Conservation (phyloP, 225 moss, liverwort and hornwort species). For the Rhytidiadelphus loreus region DNA sequence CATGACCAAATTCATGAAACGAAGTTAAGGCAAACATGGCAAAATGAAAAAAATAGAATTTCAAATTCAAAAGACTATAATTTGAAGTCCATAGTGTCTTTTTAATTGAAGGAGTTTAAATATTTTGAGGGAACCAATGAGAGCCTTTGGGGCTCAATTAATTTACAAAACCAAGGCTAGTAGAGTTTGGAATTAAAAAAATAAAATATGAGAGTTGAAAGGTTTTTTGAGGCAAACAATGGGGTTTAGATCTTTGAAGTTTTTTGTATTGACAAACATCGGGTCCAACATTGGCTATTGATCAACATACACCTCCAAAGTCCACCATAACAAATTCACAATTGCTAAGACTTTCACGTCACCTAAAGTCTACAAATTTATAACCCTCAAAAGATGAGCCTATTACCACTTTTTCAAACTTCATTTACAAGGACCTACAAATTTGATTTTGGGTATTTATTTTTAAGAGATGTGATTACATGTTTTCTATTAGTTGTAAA, state of each 20-base stretch:
- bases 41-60: background rate
- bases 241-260: rapidly evolving
- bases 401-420: background rate
- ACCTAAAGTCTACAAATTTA: background rate
- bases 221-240: background rate
- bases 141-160: too few species aligned
- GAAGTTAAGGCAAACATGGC: rapidly evolving
- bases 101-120: background rate
- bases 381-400: rapidly evolving
- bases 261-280: background rate
- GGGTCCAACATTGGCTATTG: rapidly evolving
- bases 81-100: background rate
- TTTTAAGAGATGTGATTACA: background rate
- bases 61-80: background rate
- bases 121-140: background rate
- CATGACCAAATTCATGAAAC: background rate
- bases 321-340: rapidly evolving
- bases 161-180: rapidly evolving
- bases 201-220: background rate
- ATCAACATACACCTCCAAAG: background rate
- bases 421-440: background rate
- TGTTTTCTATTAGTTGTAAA: background rate
- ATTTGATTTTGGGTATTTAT: background rate
- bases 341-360: background rate
- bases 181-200: background rate